Evolutionary conservation across 2,329 filamentous ascomycete genomes (phyloP), one percentile per base, ranked within the genome.

Genomic region (Pyrenophora seminiperda): DNA sequence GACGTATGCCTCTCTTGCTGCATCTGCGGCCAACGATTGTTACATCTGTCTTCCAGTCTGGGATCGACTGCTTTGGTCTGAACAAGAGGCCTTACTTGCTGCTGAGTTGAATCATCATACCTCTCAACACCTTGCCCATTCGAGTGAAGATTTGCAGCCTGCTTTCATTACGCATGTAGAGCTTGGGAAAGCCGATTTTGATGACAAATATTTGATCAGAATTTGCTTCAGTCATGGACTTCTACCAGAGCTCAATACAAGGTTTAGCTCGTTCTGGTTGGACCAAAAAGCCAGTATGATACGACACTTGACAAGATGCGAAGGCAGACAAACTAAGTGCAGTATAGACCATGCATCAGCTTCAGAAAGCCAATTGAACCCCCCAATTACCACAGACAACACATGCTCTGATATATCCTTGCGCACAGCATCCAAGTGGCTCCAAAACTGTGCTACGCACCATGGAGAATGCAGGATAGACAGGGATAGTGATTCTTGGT

Each of bases 401-500:
- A 47, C 45, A 2, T 47, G 31, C 5, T 47, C 45, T 4, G 13
- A 2, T 10, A 22, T 9, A 20, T 47, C 38, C 3, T n/a, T 47
- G 15, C 29, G 40, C 20, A 22, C 3, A 14, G 47, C 47, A 20
- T 29, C 24, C 9, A 40, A 13, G 15, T 50, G 47, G 41, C n/a
- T 50, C 6, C 20, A 39, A 18, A 20, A 41, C 9, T 54, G 44
- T 36, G n/a, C n/a, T 24, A 22, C 32, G 5, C 39, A 19, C 14
- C 47, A 54, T 24, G 4, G 2, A 4, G 13, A 17, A 19, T 54
- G 51, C 14, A 43, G 34, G 17, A 13, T 15, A 9, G 2, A 14
- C 2, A 5, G 15, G 5, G 2, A 20, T 13, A 14, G 7, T 5
- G 19, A 17, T 7, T 9, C 9, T 2, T 53, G 49, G 46, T 56